phyloP scores from a whole-genome alignment of 1,139 yeast species.

The Arxiozyma heterogenica region DNA sequence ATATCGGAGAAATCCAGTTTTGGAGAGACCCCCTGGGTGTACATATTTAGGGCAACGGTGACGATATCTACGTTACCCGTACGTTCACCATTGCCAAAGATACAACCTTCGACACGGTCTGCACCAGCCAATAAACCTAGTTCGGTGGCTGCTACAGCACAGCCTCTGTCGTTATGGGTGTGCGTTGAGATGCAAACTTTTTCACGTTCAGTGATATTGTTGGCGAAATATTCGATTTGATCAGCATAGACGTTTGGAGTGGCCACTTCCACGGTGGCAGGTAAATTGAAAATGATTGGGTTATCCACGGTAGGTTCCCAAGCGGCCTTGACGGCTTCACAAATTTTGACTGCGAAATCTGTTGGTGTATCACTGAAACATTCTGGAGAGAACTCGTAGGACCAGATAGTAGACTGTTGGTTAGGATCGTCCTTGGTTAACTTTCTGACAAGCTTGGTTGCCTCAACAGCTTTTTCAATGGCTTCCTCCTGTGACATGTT shows the following conservation, averaged over 20 bases:
- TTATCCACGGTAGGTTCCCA: slow-evolving; percentile 82
- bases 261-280: slow-evolving; percentile 94
- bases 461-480: slow-evolving; percentile 68
- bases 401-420: slow-evolving; percentile 70
- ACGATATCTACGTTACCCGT: slow-evolving; percentile 96
- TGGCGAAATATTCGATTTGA: slow-evolving; percentile 84
- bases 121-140: slow-evolving; percentile 93
- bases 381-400: slow-evolving; percentile 91
- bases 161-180: slow-evolving; percentile 95
- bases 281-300: slow-evolving; percentile 90
- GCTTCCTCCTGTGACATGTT: slow-evolving; percentile 78
- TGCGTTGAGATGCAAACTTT: slow-evolving; percentile 83
- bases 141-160: slow-evolving; percentile 98
- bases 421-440: slow-evolving; percentile 84
- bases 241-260: slow-evolving; percentile 95
- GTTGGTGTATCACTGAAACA: slow-evolving; percentile 84
- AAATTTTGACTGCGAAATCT: slow-evolving; percentile 72
- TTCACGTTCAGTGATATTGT: slow-evolving; percentile 73
- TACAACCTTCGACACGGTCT: slow-evolving; percentile 94
- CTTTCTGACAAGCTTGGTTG: slow-evolving; percentile 68
- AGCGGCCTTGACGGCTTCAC: slow-evolving; percentile 91
- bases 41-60: slow-evolving; percentile 83
- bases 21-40: slow-evolving; percentile 91
- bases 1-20: slow-evolving; percentile 81
- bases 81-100: slow-evolving; percentile 97